Evolutionary conservation across 306 rosid genomes (phyloP).

Genomic region (Trichosanthes truncata): DNA sequence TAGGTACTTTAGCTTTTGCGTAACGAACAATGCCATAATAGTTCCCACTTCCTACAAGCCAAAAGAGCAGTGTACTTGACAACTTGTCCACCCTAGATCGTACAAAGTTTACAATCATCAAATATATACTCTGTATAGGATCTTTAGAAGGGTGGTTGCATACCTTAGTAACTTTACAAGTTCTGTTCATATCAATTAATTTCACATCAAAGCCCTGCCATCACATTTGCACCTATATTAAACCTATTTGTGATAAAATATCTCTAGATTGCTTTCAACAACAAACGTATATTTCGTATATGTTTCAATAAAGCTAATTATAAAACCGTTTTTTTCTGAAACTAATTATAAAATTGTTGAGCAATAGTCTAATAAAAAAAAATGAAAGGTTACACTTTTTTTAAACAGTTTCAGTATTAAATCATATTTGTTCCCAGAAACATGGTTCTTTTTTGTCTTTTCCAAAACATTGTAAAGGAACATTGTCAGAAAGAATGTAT

Average conservation of each 20-base stretch:
- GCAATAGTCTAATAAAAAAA: background rate
- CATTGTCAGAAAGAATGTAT: background rate
- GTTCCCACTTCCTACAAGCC: constrained; percentile 95
- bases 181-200: constrained; percentile 78
- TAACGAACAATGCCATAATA: constrained; percentile 80
- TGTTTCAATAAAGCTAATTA: background rate
- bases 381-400: too few relatives aligned
- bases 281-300: background rate
- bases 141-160: background rate
- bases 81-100: constrained; percentile 78
- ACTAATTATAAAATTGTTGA: background rate
- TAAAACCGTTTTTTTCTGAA: background rate
- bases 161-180: constrained; percentile 95
- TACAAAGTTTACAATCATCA: constrained; percentile 17
- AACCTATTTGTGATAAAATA: background rate
- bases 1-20: constrained; percentile 93
- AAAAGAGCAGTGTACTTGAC: constrained; percentile 68
- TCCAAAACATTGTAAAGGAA: background rate
- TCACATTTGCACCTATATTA: background rate
- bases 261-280: background rate
- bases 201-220: constrained; percentile 85
- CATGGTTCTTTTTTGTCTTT: background rate
- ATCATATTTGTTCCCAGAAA: too few relatives aligned
- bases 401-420: too few relatives aligned
- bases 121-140: background rate